These are phyloP conservation scores for Calycina herbarum DNA, from an alignment of 2,329 filamentous ascomycete species.

Conservation along the genomic window DNA sequence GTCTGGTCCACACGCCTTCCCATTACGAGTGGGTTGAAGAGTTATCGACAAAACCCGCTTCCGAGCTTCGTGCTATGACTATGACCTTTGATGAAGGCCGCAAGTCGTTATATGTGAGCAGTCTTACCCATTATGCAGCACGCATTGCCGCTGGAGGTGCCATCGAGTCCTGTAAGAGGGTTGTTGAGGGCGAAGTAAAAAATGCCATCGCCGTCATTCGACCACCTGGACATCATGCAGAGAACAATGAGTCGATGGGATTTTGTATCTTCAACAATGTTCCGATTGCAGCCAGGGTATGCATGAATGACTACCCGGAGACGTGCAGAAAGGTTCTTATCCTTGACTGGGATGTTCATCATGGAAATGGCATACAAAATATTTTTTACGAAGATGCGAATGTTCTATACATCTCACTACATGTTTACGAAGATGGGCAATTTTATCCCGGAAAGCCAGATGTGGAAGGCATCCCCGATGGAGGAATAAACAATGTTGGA, in stretches of 20 bases:
- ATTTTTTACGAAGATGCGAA: conserved; percentile 95
- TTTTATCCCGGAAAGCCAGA: conserved; percentile 80
- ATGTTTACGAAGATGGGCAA: conserved; percentile 78
- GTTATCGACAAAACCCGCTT: conserved; percentile 53
- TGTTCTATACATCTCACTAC: conserved; percentile 91
- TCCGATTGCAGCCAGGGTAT: conserved; percentile 84
- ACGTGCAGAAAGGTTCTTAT: conserved; percentile 86
- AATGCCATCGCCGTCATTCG: conserved; percentile 96
- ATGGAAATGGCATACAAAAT: conserved; percentile 92
- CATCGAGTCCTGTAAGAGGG: conserved; percentile 93
- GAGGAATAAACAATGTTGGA: conserved; percentile 61
- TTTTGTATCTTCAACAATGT: conserved; percentile 99
- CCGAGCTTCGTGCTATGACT: conserved; percentile 69
- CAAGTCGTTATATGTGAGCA: conserved; percentile 81
- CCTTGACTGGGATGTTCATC: conserved; percentile 83
- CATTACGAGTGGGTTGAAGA: conserved; percentile 78
- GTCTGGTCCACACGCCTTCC: conserved; percentile 71
- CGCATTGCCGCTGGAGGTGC: conserved; percentile 86
- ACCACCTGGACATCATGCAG: conserved; percentile 93
- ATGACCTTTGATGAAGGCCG: conserved; percentile 60
- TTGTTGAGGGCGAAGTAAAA: conserved; percentile 79
- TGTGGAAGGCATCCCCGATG: conserved; percentile 60
- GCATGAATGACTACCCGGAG: conserved; percentile 77
- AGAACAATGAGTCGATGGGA: conserved; percentile 81
- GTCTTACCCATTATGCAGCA: conserved; percentile 77